A percentile compares a stretch with the other conserved stretches of the same genome.
These are phyloP conservation scores for Aspergillus calidoustus DNA, from an alignment of 2,329 filamentous ascomycete genomes.

Conservation along the genomic window DNA sequence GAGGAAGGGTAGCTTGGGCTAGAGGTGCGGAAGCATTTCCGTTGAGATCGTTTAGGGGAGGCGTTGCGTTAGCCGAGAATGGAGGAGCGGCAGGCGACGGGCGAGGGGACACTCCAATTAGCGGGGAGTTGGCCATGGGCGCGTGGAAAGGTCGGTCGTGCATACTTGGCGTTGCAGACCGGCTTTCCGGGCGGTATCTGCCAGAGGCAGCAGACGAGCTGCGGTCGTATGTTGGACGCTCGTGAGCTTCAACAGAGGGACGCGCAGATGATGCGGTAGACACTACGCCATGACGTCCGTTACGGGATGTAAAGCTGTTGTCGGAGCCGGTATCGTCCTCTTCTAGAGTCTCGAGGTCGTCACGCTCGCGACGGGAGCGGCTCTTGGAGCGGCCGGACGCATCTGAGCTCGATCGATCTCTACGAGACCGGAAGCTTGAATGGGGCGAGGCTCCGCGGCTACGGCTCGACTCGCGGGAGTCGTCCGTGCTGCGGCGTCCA, in stretches of 20 bases:
- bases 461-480: conserved; percentile 39
- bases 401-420: conserved; percentile 61
- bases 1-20: conserved; percentile 23
- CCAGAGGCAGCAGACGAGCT: conserved; percentile 46
- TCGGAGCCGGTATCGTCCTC: conserved; percentile 47
- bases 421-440: conserved; percentile 44
- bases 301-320: conserved; percentile 31
- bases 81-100: conserved; percentile 53
- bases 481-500: conserved; percentile 39
- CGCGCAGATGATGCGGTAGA: conserved; percentile 42
- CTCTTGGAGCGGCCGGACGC: conserved; percentile 60
- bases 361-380: conserved; percentile 57
- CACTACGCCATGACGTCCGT: conserved; percentile 29
- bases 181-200: conserved; percentile 45
- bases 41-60: conserved; percentile 51
- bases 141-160: conserved; percentile 40
- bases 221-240: conserved; percentile 38
- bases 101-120: conserved; percentile 46
- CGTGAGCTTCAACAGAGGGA: conserved; percentile 41
- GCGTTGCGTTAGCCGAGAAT: conserved; percentile 58
- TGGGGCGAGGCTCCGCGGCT: conserved; percentile 44
- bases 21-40: conserved; percentile 44
- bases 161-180: conserved; percentile 39
- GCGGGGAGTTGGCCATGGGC: conserved; percentile 32
- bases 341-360: conserved; percentile 58